Conservation (phyloP, 768 basidiomycete species). For the Trametes sanguinea region DNA sequence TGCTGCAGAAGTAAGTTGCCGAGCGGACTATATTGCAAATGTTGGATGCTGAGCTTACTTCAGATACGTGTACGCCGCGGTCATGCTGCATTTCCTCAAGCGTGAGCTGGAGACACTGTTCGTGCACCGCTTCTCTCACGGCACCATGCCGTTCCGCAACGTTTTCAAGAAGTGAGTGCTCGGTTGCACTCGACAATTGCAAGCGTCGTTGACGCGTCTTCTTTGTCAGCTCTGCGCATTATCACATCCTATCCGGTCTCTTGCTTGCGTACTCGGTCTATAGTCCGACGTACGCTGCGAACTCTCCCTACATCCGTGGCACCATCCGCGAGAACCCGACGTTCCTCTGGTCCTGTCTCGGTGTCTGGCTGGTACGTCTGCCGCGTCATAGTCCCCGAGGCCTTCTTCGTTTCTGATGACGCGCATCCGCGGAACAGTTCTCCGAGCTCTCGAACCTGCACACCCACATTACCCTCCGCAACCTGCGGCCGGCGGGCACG, state of each 20-base stretch:
- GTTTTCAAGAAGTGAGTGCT: slow-evolving; percentile 86
- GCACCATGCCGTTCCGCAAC: slow-evolving; percentile 86
- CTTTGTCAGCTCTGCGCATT: slow-evolving; percentile 75
- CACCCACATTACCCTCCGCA: slow-evolving; percentile 80
- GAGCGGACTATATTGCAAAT: slow-evolving; percentile 4
- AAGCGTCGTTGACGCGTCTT: slow-evolving; percentile 13
- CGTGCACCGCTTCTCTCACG: slow-evolving; percentile 94
- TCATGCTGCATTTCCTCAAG: slow-evolving; percentile 87
- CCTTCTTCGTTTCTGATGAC: not conserved
- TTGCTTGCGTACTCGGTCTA: slow-evolving; percentile 81
- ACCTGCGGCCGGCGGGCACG: slow-evolving; percentile 79
- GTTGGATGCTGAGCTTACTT: not conserved
- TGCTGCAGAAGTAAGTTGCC: slow-evolving; percentile 65
- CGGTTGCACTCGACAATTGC: not conserved
- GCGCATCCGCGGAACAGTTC: slow-evolving; percentile 51
- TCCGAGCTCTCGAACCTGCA: slow-evolving; percentile 82
- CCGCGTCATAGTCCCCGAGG: not conserved
- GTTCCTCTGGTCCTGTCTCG: slow-evolving; percentile 68
- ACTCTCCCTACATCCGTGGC: slow-evolving; percentile 60
- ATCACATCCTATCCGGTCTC: slow-evolving; percentile 81
- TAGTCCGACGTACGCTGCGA: slow-evolving; percentile 71
- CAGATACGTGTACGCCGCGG: slow-evolving; percentile 71
- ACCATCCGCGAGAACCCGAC: slow-evolving; percentile 63
- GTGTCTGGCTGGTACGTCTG: slow-evolving; percentile 72
- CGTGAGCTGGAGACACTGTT: slow-evolving; percentile 92